Evolutionary conservation across 371 early-diverging fungal genomes (phyloP).

Genomic region (Blastocladiella emersonii): DNA sequence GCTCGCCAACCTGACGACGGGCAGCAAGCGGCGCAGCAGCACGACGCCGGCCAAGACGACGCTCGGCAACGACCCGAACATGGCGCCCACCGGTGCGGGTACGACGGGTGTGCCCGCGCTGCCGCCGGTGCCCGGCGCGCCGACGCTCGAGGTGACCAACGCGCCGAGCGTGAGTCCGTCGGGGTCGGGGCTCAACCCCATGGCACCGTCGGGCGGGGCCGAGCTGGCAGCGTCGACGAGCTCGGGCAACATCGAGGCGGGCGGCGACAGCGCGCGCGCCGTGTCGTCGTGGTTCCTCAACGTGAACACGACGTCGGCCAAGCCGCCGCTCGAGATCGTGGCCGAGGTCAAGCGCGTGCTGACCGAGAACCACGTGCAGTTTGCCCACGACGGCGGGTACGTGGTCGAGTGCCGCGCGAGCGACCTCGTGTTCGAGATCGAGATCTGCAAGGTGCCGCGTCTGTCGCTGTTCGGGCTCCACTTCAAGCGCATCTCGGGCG

Average conservation of each 20-base stretch:
- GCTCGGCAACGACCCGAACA: no score
- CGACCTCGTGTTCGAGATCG: conserved; percentile 23
- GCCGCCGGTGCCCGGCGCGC: no score
- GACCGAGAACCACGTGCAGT: conserved; percentile 8
- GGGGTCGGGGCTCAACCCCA: no score
- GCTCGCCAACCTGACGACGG: neutral
- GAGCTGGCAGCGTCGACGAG: no score
- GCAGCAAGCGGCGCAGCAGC: neutral
- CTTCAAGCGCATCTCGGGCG: conserved; percentile 30
- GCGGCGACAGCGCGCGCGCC: conserved; percentile 13
- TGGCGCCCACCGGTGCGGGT: no score
- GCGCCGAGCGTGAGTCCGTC: no score
- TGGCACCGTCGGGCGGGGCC: no score
- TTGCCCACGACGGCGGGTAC: conserved; percentile 7
- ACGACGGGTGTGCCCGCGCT: no score
- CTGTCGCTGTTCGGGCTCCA: conserved; percentile 22
- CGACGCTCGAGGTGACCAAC: no score
- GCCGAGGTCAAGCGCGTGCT: conserved; percentile 18
- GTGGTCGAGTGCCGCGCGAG: conserved; percentile 1
- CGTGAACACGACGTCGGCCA: conserved; percentile 26
- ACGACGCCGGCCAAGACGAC: neutral
- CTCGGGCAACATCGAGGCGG: no score
- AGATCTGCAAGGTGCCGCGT: conserved; percentile 25
- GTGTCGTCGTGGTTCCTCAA: conserved; percentile 33
- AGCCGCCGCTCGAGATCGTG: conserved; percentile 19